These are phyloP conservation scores for Xylaria sp. DNA, from an alignment of 2,329 filamentous ascomycete species.

Conservation along the genomic window DNA sequence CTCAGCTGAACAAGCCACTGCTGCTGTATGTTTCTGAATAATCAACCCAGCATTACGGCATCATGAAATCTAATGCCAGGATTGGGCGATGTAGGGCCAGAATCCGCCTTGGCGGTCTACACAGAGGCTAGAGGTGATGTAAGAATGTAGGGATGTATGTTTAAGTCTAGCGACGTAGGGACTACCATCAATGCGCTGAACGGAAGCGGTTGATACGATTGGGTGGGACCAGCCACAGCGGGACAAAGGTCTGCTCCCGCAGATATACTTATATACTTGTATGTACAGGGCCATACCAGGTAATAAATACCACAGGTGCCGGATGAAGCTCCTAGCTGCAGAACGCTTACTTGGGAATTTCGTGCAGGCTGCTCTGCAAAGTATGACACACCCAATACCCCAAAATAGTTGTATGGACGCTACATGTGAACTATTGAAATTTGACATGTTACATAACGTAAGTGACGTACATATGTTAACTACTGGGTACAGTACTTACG, in stretches of 20 bases:
- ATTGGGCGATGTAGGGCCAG: neutral
- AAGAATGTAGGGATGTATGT: neutral
- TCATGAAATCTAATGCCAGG: neutral
- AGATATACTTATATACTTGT: neutral
- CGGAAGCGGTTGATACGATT: slow-evolving; percentile 13
- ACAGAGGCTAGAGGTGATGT: neutral
- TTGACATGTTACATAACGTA: too few relatives aligned
- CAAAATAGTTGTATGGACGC: too few relatives aligned
- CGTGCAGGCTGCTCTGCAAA: neutral
- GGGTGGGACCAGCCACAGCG: neutral
- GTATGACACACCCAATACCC: too few relatives aligned
- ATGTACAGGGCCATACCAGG: neutral
- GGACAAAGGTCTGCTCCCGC: neutral
- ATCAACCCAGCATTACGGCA: neutral
- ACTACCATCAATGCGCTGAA: neutral
- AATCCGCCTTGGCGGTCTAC: neutral
- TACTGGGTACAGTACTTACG: too few relatives aligned
- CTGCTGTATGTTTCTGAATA: neutral
- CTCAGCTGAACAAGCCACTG: slow-evolving; percentile 10
- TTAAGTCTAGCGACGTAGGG: too few relatives aligned
- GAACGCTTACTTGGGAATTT: too few relatives aligned
- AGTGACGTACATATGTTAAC: too few relatives aligned
- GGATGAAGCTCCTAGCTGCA: too few relatives aligned
- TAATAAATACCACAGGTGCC: too few relatives aligned
- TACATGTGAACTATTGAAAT: too few relatives aligned